Percentiles rank a stretch among this genome's conserved stretches.
Conservation (phyloP, 345 rosid genomes). For the Mangifera indica region DNA sequence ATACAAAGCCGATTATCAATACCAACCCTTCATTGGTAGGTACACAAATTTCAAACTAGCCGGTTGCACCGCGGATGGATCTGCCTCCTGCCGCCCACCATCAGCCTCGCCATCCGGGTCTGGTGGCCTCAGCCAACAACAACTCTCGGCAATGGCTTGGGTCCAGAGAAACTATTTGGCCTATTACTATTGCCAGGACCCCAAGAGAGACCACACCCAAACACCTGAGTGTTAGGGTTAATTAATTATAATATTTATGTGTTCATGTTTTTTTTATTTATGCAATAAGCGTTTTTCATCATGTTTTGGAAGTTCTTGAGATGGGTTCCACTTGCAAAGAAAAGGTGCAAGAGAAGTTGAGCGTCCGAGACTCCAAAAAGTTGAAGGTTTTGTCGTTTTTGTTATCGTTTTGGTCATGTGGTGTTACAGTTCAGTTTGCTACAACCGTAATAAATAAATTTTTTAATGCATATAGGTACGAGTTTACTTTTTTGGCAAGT, state of each 20-base stretch:
- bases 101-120: conserved; percentile 41
- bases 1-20: conserved; percentile 67
- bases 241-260: not conserved
- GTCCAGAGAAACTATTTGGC: conserved; percentile 72
- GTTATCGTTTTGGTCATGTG: conserved; percentile 9
- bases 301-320: conserved; percentile 34
- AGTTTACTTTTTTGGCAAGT: too few relatives aligned
- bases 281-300: not conserved
- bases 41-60: conserved; percentile 60
- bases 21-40: conserved; percentile 76
- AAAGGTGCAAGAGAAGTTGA: conserved; percentile 34
- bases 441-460: not conserved
- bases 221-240: conserved; percentile 74
- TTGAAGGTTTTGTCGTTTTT: conserved; percentile 5
- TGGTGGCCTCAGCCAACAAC: conserved; percentile 57
- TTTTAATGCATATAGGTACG: too few relatives aligned
- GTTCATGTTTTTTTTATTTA: not conserved
- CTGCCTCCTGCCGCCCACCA: conserved; percentile 50
- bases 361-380: conserved; percentile 43
- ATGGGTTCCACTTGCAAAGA: conserved; percentile 40
- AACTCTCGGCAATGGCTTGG: conserved; percentile 65
- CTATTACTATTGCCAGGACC: conserved; percentile 80
- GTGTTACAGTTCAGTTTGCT: not conserved
- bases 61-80: conserved; percentile 46
- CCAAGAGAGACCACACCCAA: conserved; percentile 65